Base-by-base conservation (phyloP, 2,329 filamentous ascomycete genomes). In the Cladobotryum mycophilum region DNA sequence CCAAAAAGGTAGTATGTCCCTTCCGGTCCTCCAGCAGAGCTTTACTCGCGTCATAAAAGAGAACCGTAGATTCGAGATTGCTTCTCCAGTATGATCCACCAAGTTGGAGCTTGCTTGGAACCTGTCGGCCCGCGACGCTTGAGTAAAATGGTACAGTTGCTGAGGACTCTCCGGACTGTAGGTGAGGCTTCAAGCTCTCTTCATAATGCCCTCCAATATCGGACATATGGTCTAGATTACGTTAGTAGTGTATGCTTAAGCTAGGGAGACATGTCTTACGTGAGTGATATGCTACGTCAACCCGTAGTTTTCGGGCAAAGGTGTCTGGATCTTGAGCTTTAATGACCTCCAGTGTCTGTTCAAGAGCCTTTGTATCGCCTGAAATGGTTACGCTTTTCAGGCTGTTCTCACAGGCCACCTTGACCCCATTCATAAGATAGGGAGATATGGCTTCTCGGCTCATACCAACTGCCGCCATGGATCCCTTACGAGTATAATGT, bases 261-360 rank as follows among this genome's bases (percentile, higher is more conserved):
- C 9, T 30, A 30, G 9, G 25, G 25, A 11, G 25, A 11, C 2
- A 2, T 30, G 25, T 7, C 9, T 30, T 30, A 30, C 25, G 58
- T 0, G 72, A 74, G 58, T 74, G 72, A 47, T 73, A 75, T 0
- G 71, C 71, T 47, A 63, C 68, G n/a, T 69, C 64, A 1, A 71
- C 66, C 4, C 67, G 66, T 2, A 74, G 56, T 5, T 59, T 42
- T 2, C 66, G 60, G 2, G 64, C 60, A 15, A 68, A 60, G 0
- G 61, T 61, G 14, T 62, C 64, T 0, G 67, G 64, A 5, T 58
- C 50, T 1, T 51, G 56, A 7, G 56, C 22, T 45, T 67, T 61
- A 37, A 72, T 60, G 1, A 51, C 53, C 1, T 56, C 56, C 5
- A 70, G 51, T 5, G 60, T 58, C 1, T 56, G 46, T 2, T 61